Percentiles rank a stretch among this genome's conserved stretches.
These are phyloP conservation scores for Nothomitra cinnamomea DNA, from an alignment of 2,329 filamentous ascomycete species.

Conservation along the genomic window DNA sequence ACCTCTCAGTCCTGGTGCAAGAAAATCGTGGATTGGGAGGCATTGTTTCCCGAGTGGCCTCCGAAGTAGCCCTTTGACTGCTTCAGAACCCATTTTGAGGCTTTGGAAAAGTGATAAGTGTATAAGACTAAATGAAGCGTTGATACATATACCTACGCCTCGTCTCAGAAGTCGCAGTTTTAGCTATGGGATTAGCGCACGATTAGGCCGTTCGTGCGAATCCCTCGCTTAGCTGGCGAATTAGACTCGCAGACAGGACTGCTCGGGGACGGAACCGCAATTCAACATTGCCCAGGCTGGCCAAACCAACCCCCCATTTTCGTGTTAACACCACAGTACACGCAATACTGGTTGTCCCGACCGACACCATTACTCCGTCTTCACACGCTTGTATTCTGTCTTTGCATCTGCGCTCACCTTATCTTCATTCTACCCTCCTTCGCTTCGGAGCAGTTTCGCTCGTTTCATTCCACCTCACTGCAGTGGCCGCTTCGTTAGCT, in stretches of 20 bases:
- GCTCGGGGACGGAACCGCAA: no score
- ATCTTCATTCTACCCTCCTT: no score
- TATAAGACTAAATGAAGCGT: neutral
- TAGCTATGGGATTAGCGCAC: no score
- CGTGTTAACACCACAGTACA: no score
- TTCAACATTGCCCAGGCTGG: conserved; percentile 22
- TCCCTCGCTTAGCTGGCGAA: neutral
- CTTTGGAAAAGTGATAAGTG: neutral
- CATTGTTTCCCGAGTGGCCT: conserved; percentile 21
- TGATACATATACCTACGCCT: conserved; percentile 9
- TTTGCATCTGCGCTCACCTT: no score
- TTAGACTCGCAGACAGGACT: neutral
- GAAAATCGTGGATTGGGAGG: conserved; percentile 24
- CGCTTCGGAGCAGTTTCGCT: no score
- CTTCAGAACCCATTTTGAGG: neutral
- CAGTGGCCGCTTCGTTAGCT: no score
- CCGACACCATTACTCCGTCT: no score
- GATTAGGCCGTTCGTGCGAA: no score
- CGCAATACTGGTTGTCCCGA: no score
- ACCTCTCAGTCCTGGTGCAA: conserved; percentile 21
- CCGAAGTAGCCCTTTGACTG: neutral
- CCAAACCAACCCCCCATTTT: conserved; percentile 29
- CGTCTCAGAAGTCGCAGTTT: conserved; percentile 37
- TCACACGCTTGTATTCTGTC: no score
- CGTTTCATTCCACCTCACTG: no score